A percentile compares a stretch with the other conserved stretches of the same genome.
These are phyloP conservation scores for Chlamydomonas sp. DNA, from an alignment of 139 green algal genomes.

Conservation along the genomic window DNA sequence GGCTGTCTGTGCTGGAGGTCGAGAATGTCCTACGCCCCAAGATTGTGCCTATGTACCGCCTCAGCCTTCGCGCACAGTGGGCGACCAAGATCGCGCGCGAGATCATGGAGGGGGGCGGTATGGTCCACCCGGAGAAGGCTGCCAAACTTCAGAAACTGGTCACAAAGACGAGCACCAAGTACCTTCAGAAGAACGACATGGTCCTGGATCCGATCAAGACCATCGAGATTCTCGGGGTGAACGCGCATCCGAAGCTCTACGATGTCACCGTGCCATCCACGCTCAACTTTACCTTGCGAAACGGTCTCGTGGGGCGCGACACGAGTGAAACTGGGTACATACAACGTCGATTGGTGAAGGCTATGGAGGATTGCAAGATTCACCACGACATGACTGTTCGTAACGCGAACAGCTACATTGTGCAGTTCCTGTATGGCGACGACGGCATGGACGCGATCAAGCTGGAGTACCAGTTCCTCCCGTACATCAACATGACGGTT, in stretches of 20 bases:
- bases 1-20: not conserved
- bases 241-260: conserved; percentile 16
- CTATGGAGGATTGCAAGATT: conserved; percentile 21
- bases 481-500: conserved; percentile 39
- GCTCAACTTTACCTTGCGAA: conserved; percentile 20
- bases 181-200: conserved; percentile 11
- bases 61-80: not conserved
- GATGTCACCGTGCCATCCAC: conserved; percentile 22
- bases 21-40: not conserved
- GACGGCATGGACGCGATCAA: conserved; percentile 90
- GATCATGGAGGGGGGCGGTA: not conserved
- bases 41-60: not conserved
- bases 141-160: not conserved
- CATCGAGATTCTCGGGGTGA: conserved; percentile 10
- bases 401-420: conserved; percentile 74
- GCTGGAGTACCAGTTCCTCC: conserved; percentile 80
- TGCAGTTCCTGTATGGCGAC: conserved; percentile 97
- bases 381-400: conserved; percentile 90
- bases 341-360: conserved; percentile 80
- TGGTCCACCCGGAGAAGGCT: not conserved
- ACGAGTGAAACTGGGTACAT: conserved; percentile 54
- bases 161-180: not conserved
- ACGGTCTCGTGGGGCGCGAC: conserved; percentile 6
- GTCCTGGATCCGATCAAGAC: conserved; percentile 16
- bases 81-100: no score